Evolutionary conservation across 805 yeast genomes (phyloP), one percentile per base, ranked within the genome.

Genomic region (Pichia scutulata): DNA sequence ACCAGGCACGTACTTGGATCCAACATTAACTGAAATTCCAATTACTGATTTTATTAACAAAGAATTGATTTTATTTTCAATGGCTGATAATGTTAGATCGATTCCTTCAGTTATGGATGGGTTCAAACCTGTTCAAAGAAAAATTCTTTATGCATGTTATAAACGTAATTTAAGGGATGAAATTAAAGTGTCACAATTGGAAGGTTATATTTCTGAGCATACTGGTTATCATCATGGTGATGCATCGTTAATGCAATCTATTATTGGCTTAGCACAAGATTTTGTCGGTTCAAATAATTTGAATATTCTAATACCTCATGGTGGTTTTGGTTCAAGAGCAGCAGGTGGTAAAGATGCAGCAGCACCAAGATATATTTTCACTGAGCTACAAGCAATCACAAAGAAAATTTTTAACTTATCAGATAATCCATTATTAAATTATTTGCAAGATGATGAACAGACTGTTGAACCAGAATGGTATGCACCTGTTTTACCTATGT

Each of bases 171-270:
- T 89, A 58, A 77, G 70, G 39, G 71, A 73, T 39, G 97, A 92
- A 67, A 81, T 88, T 59, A 92, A 90, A 63, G 97, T 93, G 24
- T 86, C 93, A 14, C 95, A 86, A 66, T 76, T 93, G 57, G 92
- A 86, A 19, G 97, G 97, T 61, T 86, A 86, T 60, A 87, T 92
- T 42, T 80, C 90, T 24, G 96, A 85, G 64, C 82, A 84, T 52
- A 87, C 98, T 0, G 93, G 88, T 1, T 93, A 93, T 61, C 99
- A 93, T 62, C 99, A 93, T 65, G 98, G 97, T 69, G 98, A 92
- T 61, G 81, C 74, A 47, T 82, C 98, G 1, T 75, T 93, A 57
- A 81, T 82, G 58, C 96, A 86, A 65, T 89, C 99, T 0, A 90
- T 93, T 63, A 80, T 93, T 60, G 95, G 96, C 7, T 70, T 93